Conservation (phyloP, 352 stramenopile species). For the Lagenidium sp. region DNA sequence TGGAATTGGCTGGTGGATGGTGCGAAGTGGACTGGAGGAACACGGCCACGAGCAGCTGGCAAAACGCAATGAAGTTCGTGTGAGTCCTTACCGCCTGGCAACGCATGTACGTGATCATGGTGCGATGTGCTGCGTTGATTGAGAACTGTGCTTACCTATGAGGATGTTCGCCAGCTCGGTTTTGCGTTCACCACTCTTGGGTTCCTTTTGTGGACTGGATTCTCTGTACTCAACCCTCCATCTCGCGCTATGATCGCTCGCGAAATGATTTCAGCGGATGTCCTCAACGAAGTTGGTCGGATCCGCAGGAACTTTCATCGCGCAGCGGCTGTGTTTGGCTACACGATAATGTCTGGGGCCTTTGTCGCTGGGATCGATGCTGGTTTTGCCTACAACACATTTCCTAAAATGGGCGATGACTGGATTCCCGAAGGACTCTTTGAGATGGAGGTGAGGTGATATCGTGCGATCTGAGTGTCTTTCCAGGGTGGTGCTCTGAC, state of each 20-base stretch:
- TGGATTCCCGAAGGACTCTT: conserved; percentile 95
- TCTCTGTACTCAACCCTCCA: conserved; percentile 83
- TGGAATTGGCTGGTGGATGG: conserved; percentile 99
- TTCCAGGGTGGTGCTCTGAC: neutral
- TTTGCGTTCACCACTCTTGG: conserved; percentile 97
- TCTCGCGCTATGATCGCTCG: conserved; percentile 45
- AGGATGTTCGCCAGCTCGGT: conserved; percentile 50
- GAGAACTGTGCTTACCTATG: too few relatives aligned
- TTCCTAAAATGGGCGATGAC: conserved; percentile 92
- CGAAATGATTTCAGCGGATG: conserved; percentile 77
- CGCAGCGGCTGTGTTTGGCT: conserved; percentile 55
- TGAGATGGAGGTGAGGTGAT: conserved; percentile 36
- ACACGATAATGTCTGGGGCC: conserved; percentile 84
- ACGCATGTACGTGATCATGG: conserved; percentile 70
- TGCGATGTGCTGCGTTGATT: too few relatives aligned
- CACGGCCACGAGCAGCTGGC: conserved; percentile 71
- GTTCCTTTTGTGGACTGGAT: conserved; percentile 92
- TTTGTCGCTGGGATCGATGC: conserved; percentile 99
- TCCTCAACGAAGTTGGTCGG: conserved; percentile 45
- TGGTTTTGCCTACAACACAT: conserved; percentile 97
- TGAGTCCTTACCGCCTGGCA: conserved; percentile 95
- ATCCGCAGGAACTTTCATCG: conserved; percentile 63
- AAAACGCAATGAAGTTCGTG: conserved; percentile 93
- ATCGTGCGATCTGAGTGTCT: neutral
- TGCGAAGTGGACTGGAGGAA: conserved; percentile 96